Conservation (phyloP, 768 basidiomycete species). For the Amanita inopinata region DNA sequence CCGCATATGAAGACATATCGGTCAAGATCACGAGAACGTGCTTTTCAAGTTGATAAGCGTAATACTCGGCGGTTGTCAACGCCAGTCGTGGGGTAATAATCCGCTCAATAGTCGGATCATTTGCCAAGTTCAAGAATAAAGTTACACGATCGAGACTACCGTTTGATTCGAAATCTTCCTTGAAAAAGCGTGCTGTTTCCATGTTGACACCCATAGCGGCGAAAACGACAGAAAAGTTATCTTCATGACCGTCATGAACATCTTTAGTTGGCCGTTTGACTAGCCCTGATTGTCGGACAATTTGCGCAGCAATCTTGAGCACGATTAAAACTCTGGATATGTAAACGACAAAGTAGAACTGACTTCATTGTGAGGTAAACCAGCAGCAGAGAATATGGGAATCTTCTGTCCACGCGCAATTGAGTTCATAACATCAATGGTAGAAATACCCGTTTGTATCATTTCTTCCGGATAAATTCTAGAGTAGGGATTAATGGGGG, state of each 20-base stretch:
- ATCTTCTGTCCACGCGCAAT: conserved; percentile 99
- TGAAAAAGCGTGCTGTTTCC: conserved; percentile 99
- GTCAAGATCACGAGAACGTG: conserved; percentile 98
- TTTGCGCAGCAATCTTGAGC: conserved; percentile 97
- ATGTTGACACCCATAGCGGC: conserved; percentile 99
- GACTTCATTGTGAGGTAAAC: conserved; percentile 98
- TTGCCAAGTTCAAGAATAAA: conserved; percentile 96
- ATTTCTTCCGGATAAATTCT: conserved; percentile 99
- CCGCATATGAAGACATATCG: conserved; percentile 98
- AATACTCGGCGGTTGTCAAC: conserved; percentile 97
- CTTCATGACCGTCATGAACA: conserved; percentile 97
- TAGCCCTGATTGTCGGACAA: conserved; percentile 96
- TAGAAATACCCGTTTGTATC: conserved; percentile 99
- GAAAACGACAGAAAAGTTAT: conserved; percentile 99
- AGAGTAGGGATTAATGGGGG: conserved; percentile 95
- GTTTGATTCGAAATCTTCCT: conserved; percentile 98
- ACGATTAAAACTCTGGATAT: not conserved
- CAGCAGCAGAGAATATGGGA: conserved; percentile 98
- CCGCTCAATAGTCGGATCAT: conserved; percentile 98
- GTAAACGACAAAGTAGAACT: conserved; percentile 12
- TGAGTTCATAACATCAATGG: conserved; percentile 96
- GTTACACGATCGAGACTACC: conserved; percentile 96
- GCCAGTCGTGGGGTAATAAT: conserved; percentile 99
- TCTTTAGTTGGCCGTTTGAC: conserved; percentile 96
- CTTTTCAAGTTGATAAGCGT: conserved; percentile 98